Base-by-base conservation (phyloP, 1,139 yeast genomes). In the Hansenula lynferdii region DNA sequence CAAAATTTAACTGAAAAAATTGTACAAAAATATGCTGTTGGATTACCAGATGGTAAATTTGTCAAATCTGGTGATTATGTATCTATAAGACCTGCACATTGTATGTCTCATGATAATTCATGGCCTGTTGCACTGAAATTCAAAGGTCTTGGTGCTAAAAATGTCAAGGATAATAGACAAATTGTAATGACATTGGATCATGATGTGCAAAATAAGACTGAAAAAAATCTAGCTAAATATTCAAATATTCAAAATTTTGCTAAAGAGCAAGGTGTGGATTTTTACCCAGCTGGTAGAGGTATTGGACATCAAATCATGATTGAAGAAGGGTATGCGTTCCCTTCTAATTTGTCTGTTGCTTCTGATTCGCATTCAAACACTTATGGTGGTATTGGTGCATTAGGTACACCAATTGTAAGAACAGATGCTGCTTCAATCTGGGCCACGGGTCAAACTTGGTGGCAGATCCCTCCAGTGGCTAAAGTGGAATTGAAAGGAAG, bases 381-480 rank as follows among this genome's bases (percentile, higher is more conserved):
- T 32, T 92, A 92, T 60, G 99, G 99, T 50, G 99, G 99, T 56
- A 72, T 92, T 32, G 98, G 97, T 16, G 70, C 96, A 20, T 69
- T 94, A 43, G 99, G 99, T 36, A 94, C 98, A 1, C 97, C 99
- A 4, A 85, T 92, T 42, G 99, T 92, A 41, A 77, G 99, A 62
- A 94, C 99, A 0, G 99, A 92, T 62, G 98, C 97, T 17, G 98
- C 99, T 2, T 81, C 97, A 7, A 92, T 94, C 50, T 92, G 99
- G 99, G 97, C 98, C 14, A 92, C 98, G 0, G 97, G 97, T 32
- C 95, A 87, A 66, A 94, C 98, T 5, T 92, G 99, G 99, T 92
- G 98, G 98, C 98, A 94, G 76, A 86, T 92, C 42, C 99, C 99
- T 5, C 98, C 98, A 1, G 97, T 92, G 18, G 98, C 98, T 30